phyloP scores from a whole-genome alignment of 2,329 filamentous ascomycete genomes.

The Coniochaeta hoffmannii region DNA sequence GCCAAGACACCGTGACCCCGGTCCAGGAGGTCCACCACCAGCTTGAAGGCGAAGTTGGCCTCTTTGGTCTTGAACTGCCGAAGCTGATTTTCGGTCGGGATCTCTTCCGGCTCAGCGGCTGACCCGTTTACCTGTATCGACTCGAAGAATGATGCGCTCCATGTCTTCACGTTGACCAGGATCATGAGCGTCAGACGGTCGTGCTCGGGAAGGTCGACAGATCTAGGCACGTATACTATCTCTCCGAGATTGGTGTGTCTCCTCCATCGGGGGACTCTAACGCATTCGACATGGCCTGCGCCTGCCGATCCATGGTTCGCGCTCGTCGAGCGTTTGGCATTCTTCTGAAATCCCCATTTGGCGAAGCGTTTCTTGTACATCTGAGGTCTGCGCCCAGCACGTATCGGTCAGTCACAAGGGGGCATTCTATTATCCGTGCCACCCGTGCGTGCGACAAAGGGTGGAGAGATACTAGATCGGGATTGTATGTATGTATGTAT shows the following conservation, averaged over 20 bases:
- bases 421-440: too few species aligned
- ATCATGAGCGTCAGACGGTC: background rate
- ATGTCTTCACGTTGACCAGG: conserved; percentile 6
- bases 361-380: conserved; percentile 17
- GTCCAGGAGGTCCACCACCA: conserved; percentile 8
- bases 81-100: background rate
- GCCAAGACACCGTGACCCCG: conserved; percentile 9
- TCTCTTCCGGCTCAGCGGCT: conserved; percentile 5
- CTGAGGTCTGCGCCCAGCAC: conserved; percentile 7
- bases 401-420: background rate
- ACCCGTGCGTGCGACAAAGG: too few species aligned
- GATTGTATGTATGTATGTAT: background rate
- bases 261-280: background rate
- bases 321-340: background rate
- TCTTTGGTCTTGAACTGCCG: conserved; percentile 5
- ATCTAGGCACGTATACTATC: background rate
- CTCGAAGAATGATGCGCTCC: background rate
- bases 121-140: background rate
- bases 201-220: background rate
- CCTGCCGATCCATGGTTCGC: too few species aligned
- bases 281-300: too few species aligned
- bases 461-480: background rate
- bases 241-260: background rate
- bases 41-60: conserved; percentile 8
- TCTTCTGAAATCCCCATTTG: conserved; percentile 14